phyloP scores from a whole-genome alignment of 2,329 filamentous ascomycete genomes.

The Pseudopyrenochaeta lycopersici region DNA sequence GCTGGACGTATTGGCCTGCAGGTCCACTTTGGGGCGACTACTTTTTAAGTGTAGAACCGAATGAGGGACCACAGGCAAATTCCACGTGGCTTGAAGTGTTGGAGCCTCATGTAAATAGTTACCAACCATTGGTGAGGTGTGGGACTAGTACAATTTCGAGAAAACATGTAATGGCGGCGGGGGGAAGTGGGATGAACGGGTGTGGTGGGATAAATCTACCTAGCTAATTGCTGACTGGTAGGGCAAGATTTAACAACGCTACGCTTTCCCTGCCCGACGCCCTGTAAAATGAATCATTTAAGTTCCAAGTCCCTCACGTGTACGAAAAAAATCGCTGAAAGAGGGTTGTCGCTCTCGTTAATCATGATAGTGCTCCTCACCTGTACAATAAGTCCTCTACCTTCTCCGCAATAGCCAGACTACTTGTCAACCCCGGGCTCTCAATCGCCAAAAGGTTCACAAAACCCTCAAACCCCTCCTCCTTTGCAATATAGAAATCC shows the following conservation, averaged over 20 bases:
- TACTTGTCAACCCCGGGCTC: constrained; percentile 89
- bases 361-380: constrained; percentile 5
- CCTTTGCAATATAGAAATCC: constrained; percentile 83
- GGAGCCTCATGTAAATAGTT: constrained; percentile 25
- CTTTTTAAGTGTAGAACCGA: constrained; percentile 32
- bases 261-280: no score
- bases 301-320: no score
- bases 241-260: no score
- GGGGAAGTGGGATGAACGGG: constrained; percentile 17
- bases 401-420: constrained; percentile 83
- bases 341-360: no score
- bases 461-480: constrained; percentile 82
- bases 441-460: constrained; percentile 93
- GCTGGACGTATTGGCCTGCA: constrained; percentile 63
- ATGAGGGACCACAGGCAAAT: constrained; percentile 18
- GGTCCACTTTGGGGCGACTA: constrained; percentile 59
- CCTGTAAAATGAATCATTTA: no score
- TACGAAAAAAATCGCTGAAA: no score
- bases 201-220: constrained; percentile 27
- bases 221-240: not conserved
- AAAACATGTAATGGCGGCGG: constrained; percentile 2
- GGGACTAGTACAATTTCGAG: constrained; percentile 21
- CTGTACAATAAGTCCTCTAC: constrained; percentile 68
- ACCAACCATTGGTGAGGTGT: constrained; percentile 32
- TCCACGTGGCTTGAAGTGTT: constrained; percentile 29